Conservation (phyloP, 805 yeast species). For the Nakazawaea pomicola region DNA sequence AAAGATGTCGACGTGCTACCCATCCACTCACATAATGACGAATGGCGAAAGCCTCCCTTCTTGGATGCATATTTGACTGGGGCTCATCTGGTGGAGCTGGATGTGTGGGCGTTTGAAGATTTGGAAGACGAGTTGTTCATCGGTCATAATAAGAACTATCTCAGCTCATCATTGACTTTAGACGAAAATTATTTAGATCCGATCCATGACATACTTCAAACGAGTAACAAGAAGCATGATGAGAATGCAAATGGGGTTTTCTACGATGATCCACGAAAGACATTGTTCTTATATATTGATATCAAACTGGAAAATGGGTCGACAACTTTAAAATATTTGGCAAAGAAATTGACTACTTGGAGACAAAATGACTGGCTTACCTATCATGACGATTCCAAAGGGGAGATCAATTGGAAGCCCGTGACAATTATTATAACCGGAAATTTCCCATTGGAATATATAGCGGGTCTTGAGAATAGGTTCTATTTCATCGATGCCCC, state of each 20-base stretch:
- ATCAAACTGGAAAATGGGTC: conserved; percentile 38
- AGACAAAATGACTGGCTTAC: conserved; percentile 46
- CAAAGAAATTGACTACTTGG: conserved; percentile 39
- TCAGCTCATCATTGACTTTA: conserved; percentile 40
- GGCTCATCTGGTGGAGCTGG: conserved; percentile 59
- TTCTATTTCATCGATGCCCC: conserved; percentile 53
- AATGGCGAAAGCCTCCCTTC: conserved; percentile 55
- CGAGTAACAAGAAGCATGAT: no score
- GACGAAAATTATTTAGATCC: conserved; percentile 48
- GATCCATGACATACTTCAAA: conserved; percentile 41
- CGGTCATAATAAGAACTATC: conserved; percentile 51
- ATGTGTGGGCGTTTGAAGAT: conserved; percentile 44
- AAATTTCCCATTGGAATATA: conserved; percentile 43
- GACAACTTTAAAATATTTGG: conserved; percentile 38
- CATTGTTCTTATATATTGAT: conserved; percentile 60
- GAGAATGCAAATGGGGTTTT: conserved; percentile 31
- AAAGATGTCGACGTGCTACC: conserved; percentile 24
- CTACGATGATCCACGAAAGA: conserved; percentile 36
- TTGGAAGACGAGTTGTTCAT: conserved; percentile 38
- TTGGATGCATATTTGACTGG: conserved; percentile 52
- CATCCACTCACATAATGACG: conserved; percentile 68
- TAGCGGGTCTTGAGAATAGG: conserved; percentile 21
- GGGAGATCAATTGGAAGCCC: conserved; percentile 42
- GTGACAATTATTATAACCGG: conserved; percentile 63
- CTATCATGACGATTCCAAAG: conserved; percentile 32